Base-by-base conservation (phyloP, 2,329 filamentous ascomycete genomes). In the Aphanocladium album region DNA sequence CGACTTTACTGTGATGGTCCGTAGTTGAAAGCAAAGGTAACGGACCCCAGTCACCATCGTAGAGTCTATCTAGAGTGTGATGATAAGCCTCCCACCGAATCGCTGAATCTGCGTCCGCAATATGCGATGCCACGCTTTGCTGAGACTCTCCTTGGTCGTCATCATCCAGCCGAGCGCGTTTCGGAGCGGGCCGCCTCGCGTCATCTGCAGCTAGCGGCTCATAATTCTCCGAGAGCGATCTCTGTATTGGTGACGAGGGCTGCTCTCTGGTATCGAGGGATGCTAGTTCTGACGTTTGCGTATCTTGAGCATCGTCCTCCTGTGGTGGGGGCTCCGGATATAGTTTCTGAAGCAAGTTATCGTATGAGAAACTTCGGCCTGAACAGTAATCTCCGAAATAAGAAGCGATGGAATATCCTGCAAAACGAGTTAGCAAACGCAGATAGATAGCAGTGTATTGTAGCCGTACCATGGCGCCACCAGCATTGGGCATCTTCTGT, bases 321-420 rank as follows among this genome's bases (percentile, higher is more conserved):
- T n/a, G 39, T 16, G 19, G n/a, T 53, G 53, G 7, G 46, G 46
- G 23, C 5, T 51, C 19, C 21, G 47, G 30, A 70, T 19, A 56
- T 7, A 55, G 7, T 1, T 51, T 47, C 8, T 79, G 74, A 81
- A 92, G 88, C 59, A 82, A 67, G 6, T 69, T 46, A 64, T 96
- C 91, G 66, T 93, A 86, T 1, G 76, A 74, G 68, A 93, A 96
- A 0, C 64, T 64, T 0, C 77, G 70, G 0, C 77, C 80, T 0
- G 83, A 84, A 70, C 91, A 96, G 30, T 85, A 74, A 23, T 84
- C 72, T 0, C 90, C 89, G 67, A 96, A 96, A 0, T 96, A 78
- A 0, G 72, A 75, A n/a, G 76, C 65, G 64, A 96, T 89, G 6
- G 85, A 88, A 8, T 87, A 74, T 1, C 69, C 80, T 77, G 35